Evolutionary conservation across 2,329 filamentous ascomycete genomes (phyloP).

Genomic region (Rhynchosporium secalis): DNA sequence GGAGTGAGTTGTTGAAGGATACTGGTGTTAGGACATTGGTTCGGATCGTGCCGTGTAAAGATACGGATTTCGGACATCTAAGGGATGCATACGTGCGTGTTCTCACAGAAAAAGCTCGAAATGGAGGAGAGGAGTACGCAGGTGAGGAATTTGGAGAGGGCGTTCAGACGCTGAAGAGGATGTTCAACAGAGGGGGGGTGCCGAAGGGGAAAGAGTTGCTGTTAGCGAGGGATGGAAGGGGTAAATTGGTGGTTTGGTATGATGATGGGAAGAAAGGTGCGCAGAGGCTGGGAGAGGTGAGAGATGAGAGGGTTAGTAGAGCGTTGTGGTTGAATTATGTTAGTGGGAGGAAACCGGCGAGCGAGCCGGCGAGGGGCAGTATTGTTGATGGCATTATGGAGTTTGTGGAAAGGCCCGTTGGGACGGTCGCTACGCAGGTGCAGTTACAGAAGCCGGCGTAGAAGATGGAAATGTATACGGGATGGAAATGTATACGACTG

Average conservation of each 20-base stretch:
- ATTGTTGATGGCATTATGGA: slow-evolving; percentile 87
- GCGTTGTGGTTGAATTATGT: slow-evolving; percentile 90
- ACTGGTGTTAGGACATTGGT: slow-evolving; percentile 73
- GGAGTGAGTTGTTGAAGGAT: slow-evolving; percentile 68
- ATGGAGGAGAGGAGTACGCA: slow-evolving; percentile 52
- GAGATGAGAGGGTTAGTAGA: slow-evolving; percentile 77
- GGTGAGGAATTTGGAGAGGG: slow-evolving; percentile 76
- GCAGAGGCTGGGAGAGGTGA: slow-evolving; percentile 67
- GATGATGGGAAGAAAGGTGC: slow-evolving; percentile 52
- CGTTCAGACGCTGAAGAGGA: slow-evolving; percentile 73
- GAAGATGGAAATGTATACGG: slow-evolving; percentile 12
- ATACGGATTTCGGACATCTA: slow-evolving; percentile 92
- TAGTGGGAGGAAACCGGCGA: slow-evolving; percentile 82
- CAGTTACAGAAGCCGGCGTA: slow-evolving; percentile 16
- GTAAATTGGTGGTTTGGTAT: slow-evolving; percentile 67
- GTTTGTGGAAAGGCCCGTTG: slow-evolving; percentile 84
- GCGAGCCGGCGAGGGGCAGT: slow-evolving; percentile 74
- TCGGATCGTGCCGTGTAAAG: slow-evolving; percentile 84
- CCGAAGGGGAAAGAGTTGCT: slow-evolving; percentile 79
- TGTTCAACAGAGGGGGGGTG: slow-evolving; percentile 81
- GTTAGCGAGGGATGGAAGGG: slow-evolving; percentile 65
- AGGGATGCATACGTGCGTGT: slow-evolving; percentile 88
- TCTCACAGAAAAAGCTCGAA: slow-evolving; percentile 59
- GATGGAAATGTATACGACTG: background rate
- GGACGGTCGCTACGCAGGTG: slow-evolving; percentile 84